Evolutionary conservation across 371 early-diverging fungal genomes (phyloP).

Genomic region (Sporodiniella umbellata): DNA sequence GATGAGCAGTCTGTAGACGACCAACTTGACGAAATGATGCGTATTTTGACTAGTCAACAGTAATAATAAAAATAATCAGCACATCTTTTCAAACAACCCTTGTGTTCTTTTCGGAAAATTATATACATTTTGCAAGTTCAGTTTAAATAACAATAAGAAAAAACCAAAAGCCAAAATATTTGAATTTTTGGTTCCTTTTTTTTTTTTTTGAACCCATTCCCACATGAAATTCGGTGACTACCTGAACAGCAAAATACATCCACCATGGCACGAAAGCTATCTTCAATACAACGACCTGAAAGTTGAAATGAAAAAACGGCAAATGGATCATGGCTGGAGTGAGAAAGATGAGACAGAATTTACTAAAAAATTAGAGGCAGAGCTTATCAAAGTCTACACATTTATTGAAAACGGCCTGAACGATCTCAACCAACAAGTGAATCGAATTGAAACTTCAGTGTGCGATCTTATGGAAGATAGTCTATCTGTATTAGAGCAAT

Average conservation of each 20-base stretch:
- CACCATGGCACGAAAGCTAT: conserved; percentile 42
- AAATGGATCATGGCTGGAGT: conserved; percentile 46
- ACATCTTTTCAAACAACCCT: neutral
- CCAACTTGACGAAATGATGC: conserved; percentile 38
- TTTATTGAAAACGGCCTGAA: conserved; percentile 74
- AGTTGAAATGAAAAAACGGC: conserved; percentile 32
- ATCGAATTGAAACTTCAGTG: conserved; percentile 65
- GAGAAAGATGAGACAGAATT: conserved; percentile 72
- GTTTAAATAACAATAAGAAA: neutral
- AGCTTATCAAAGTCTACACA: conserved; percentile 79
- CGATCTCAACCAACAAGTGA: conserved; percentile 69
- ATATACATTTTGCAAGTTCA: neutral
- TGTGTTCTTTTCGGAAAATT: too few species aligned
- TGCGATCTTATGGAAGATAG: conserved; percentile 5
- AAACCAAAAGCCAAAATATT: neutral
- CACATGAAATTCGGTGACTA: conserved; percentile 48
- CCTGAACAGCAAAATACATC: conserved; percentile 27
- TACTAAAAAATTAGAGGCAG: conserved; percentile 65
- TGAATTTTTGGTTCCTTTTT: neutral
- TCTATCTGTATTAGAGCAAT: conserved; percentile 30
- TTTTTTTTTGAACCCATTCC: neutral
- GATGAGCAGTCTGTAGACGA: conserved; percentile 32
- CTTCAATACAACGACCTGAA: conserved; percentile 38
- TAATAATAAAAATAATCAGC: neutral
- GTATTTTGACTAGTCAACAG: conserved; percentile 14